Percentiles rank a stretch among this genome's conserved stretches.
Conservation (phyloP, 352 stramenopile species). For the Phytophthora podocarpi region DNA sequence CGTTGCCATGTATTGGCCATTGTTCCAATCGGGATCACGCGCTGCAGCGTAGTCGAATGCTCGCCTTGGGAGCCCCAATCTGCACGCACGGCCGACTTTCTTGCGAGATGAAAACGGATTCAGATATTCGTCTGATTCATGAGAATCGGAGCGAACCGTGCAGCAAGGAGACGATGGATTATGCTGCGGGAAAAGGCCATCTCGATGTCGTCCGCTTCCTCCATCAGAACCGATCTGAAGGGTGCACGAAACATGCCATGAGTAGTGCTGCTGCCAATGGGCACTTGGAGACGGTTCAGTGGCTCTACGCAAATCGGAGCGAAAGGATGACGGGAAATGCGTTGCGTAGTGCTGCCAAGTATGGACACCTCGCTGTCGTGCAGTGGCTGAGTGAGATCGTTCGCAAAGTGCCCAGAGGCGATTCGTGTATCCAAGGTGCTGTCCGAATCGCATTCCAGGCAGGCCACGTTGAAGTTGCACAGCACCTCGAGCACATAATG, state of each 20-base stretch:
- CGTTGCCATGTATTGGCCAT: conserved; percentile 22
- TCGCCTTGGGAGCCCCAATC: conserved; percentile 6
- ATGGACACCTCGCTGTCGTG: conserved; percentile 17
- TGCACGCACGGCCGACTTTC: conserved; percentile 14
- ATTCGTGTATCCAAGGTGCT: conserved; percentile 8
- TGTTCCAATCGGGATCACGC: conserved; percentile 12
- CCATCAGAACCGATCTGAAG: conserved; percentile 19
- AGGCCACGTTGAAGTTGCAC: background rate
- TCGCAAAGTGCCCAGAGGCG: conserved; percentile 8
- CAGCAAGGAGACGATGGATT: conserved; percentile 22
- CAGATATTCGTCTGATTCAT: conserved; percentile 22
- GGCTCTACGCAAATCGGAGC: conserved; percentile 16
- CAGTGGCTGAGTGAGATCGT: conserved; percentile 10
- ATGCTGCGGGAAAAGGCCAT: conserved; percentile 18
- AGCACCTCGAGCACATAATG: conserved; percentile 8
- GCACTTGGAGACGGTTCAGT: conserved; percentile 21
- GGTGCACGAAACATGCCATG: conserved; percentile 21
- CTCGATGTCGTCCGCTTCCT: conserved; percentile 20
- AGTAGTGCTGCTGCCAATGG: conserved; percentile 16
- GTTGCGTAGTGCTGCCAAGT: conserved; percentile 15
- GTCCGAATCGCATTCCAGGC: conserved; percentile 9
- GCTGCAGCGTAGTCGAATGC: conserved; percentile 17
- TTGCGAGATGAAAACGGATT: conserved; percentile 17
- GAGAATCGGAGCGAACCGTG: conserved; percentile 11
- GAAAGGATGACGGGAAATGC: conserved; percentile 11